Conservation (phyloP, 148 eudicot species). For the Agrostemma githago region DNA sequence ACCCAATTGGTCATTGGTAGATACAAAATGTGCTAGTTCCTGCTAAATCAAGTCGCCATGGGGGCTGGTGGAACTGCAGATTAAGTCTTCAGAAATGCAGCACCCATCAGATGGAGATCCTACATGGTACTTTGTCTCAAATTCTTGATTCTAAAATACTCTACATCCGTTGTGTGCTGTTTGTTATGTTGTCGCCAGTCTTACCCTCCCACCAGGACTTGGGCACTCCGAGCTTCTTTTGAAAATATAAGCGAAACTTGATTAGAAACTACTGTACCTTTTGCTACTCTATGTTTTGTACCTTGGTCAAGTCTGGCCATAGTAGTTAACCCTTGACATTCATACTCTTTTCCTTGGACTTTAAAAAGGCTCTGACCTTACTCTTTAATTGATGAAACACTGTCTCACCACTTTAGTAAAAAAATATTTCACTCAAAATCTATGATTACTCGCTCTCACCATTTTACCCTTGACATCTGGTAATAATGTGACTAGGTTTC, state of each 20-base stretch:
- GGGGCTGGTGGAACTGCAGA: constrained; percentile 64
- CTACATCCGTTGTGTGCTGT: background rate
- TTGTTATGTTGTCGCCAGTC: background rate
- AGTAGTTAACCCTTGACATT: too few relatives aligned
- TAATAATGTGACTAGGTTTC: constrained; percentile 45
- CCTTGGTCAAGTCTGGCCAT: too few relatives aligned
- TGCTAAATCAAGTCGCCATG: constrained; percentile 39
- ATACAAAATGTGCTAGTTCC: constrained; percentile 73
- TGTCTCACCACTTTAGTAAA: too few relatives aligned
- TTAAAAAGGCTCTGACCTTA: too few relatives aligned
- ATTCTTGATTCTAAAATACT: background rate
- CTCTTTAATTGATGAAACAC: too few relatives aligned
- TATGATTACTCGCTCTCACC: background rate
- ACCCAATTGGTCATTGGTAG: constrained; percentile 32
- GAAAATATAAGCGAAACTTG: background rate
- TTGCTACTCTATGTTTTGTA: too few relatives aligned
- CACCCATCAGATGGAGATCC: constrained; percentile 50
- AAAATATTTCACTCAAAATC: too few relatives aligned
- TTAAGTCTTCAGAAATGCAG: constrained; percentile 48
- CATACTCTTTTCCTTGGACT: too few relatives aligned
- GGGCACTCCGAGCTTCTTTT: background rate
- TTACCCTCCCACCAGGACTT: background rate
- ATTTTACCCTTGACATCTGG: background rate
- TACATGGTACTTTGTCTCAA: constrained; percentile 48
- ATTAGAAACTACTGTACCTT: background rate